A percentile compares a stretch with the other conserved stretches of the same genome.
Conservation (phyloP, 345 rosid genomes). For the Sonneratia caseolaris region DNA sequence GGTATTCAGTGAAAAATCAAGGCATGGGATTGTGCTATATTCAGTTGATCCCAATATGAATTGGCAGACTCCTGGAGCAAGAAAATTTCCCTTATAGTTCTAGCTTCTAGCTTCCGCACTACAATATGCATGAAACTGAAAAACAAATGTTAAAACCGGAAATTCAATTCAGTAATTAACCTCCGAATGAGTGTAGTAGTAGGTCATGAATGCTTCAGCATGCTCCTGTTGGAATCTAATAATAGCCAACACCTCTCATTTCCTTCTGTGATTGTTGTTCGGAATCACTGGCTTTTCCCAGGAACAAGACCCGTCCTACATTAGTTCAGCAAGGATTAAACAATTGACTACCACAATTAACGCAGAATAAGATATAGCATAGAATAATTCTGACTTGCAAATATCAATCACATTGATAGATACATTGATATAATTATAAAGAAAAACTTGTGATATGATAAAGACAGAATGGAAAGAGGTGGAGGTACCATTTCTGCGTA, state of each 20-base stretch:
- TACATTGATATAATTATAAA: background rate
- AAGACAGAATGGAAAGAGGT: background rate
- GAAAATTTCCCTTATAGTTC: background rate
- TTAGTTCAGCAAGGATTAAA: background rate
- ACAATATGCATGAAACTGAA: background rate
- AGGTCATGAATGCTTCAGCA: background rate
- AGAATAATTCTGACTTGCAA: background rate
- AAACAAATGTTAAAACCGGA: background rate
- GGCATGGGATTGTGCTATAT: no score
- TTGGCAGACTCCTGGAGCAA: background rate
- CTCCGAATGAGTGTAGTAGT: background rate
- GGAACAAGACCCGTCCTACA: conserved; percentile 14
- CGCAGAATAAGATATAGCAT: background rate
- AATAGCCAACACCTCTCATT: conserved; percentile 13
- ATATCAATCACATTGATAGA: background rate
- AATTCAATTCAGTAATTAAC: background rate
- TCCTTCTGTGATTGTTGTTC: conserved; percentile 7
- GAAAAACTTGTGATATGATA: background rate
- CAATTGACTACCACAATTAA: background rate
- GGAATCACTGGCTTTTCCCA: conserved; percentile 7
- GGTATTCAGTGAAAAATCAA: background rate
- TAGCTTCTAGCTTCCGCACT: background rate
- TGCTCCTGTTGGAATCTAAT: conserved; percentile 1
- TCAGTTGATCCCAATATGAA: background rate
- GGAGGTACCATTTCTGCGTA: conserved; percentile 61